Evolutionary conservation across 371 early-diverging fungal genomes (phyloP).

Genomic region (Lichtheimia ramosa): DNA sequence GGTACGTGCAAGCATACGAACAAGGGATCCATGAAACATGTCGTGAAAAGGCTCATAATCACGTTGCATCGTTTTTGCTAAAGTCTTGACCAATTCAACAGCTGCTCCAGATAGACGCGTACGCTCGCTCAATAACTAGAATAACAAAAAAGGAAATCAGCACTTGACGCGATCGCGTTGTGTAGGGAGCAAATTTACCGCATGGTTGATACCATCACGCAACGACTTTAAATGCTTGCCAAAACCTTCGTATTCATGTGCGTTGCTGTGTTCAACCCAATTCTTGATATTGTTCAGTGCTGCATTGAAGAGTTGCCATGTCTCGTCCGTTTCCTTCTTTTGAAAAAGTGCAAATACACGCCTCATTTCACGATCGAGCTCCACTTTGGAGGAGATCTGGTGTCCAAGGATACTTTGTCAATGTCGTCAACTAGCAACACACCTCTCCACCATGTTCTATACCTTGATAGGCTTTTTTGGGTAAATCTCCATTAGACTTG

Average conservation of each 20-base stretch:
- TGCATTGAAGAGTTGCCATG: constrained; percentile 33
- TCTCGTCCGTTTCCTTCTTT: constrained; percentile 36
- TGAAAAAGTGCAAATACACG: constrained; percentile 22
- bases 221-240: constrained; percentile 31
- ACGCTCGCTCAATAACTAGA: constrained; percentile 54
- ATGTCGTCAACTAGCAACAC: not conserved
- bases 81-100: constrained; percentile 45
- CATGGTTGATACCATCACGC: constrained; percentile 7
- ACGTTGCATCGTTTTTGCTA: constrained; percentile 44
- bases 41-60: constrained; percentile 46
- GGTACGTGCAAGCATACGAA: constrained; percentile 57
- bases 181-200: constrained; percentile 1
- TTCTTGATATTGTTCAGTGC: constrained; percentile 31
- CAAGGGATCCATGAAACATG: constrained; percentile 40
- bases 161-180: constrained; percentile 17
- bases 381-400: constrained; percentile 29
- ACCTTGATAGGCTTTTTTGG: constrained; percentile 12
- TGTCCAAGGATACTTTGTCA: not conserved
- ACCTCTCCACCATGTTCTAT: not conserved
- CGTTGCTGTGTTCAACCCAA: constrained; percentile 25
- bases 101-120: constrained; percentile 55
- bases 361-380: constrained; percentile 40
- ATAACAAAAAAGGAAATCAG: constrained; percentile 1
- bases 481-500: constrained; percentile 7
- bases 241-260: constrained; percentile 24